Evolutionary conservation across 371 early-diverging fungal species (phyloP).

Genomic region (Mucor ambiguus): DNA sequence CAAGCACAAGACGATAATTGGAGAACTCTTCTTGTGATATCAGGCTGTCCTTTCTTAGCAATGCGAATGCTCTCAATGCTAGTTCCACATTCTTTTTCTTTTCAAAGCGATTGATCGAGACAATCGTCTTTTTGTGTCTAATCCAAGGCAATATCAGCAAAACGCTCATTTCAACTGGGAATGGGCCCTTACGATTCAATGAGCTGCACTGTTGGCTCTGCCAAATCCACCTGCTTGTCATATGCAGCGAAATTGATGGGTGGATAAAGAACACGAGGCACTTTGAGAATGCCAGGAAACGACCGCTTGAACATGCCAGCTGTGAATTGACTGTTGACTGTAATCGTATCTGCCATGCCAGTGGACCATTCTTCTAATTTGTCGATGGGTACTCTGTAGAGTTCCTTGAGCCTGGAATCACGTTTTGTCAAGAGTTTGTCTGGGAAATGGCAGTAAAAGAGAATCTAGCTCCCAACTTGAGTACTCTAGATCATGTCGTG

Average conservation of each 20-base stretch:
- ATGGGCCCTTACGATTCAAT: slow-evolving; percentile 54
- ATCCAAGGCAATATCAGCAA: not conserved
- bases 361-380: slow-evolving; percentile 86
- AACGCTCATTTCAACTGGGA: not conserved
- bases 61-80: slow-evolving; percentile 80
- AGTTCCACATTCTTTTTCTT: slow-evolving; percentile 90
- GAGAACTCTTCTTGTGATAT: slow-evolving; percentile 33
- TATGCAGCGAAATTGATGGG: slow-evolving; percentile 80
- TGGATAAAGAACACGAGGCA: slow-evolving; percentile 84
- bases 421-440: slow-evolving; percentile 82
- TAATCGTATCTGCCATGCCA: slow-evolving; percentile 81
- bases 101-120: slow-evolving; percentile 94
- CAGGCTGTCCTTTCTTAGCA: slow-evolving; percentile 30
- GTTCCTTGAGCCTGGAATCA: slow-evolving; percentile 59
- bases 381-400: slow-evolving; percentile 88
- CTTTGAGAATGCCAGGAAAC: slow-evolving; percentile 62
- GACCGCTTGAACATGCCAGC: slow-evolving; percentile 72
- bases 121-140: slow-evolving; percentile 48
- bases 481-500: not conserved
- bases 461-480: slow-evolving; percentile 44
- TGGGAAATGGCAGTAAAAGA: slow-evolving; percentile 98
- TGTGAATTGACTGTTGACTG: slow-evolving; percentile 93
- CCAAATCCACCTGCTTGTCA: slow-evolving; percentile 56
- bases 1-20: slow-evolving; percentile 71
- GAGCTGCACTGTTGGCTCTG: slow-evolving; percentile 55